These are phyloP conservation scores for Cornus kousa DNA, from an alignment of 148 eudicot genomes.

Conservation along the genomic window DNA sequence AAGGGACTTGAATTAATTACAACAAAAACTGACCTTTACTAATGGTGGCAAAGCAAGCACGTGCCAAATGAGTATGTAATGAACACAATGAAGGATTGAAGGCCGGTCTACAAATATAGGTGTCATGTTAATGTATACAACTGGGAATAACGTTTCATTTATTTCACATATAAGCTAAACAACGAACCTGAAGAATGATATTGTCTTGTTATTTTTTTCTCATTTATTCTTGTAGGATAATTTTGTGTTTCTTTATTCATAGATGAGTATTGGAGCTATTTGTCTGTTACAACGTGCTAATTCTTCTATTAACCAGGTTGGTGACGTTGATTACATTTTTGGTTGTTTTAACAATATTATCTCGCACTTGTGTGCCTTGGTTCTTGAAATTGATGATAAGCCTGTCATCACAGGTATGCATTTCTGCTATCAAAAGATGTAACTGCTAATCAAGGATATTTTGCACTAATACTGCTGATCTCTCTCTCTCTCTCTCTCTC, in stretches of 20 bases:
- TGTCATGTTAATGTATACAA: neutral
- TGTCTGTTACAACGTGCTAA: neutral
- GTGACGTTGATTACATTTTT: conserved; percentile 69
- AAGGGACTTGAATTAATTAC: no score
- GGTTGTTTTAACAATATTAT: conserved; percentile 62
- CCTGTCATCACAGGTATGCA: conserved; percentile 75
- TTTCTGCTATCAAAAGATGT: neutral
- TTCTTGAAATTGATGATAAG: conserved; percentile 93
- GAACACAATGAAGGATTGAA: neutral
- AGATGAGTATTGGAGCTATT: neutral
- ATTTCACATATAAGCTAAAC: neutral
- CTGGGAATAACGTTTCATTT: neutral
- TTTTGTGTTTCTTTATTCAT: neutral
- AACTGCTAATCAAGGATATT: neutral
- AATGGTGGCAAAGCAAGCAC: neutral
- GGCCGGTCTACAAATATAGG: neutral
- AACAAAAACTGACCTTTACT: no score
- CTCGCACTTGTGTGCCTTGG: conserved; percentile 80
- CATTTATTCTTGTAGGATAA: neutral
- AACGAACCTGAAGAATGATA: neutral
- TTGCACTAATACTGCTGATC: neutral
- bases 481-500: neutral
- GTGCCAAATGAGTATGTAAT: neutral
- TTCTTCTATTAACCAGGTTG: conserved; percentile 46
- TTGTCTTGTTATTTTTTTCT: no score